Percentiles rank a stretch among this genome's conserved stretches.
phyloP scores from a whole-genome alignment of 2,329 filamentous ascomycete species.

The Fusarium luffae region DNA sequence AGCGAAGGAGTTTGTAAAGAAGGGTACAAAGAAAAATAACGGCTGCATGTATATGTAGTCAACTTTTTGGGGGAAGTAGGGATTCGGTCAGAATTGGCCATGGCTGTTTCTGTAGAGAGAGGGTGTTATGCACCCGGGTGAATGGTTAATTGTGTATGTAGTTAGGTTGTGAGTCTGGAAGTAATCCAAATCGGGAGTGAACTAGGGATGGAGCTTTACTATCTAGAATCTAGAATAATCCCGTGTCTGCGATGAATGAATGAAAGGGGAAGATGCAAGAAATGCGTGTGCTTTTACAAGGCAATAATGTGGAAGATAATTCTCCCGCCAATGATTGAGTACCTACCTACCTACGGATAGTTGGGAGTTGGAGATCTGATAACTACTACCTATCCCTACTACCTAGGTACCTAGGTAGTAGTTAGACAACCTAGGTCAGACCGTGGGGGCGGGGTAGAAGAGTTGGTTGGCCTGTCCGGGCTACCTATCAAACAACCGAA shows the following conservation, averaged over 20 bases:
- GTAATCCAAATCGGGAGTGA: neutral
- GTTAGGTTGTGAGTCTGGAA: neutral
- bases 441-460: slow-evolving; percentile 20
- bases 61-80: neutral
- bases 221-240: slow-evolving; percentile 34
- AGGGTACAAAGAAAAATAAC: slow-evolving; percentile 12
- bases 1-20: slow-evolving; percentile 38
- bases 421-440: neutral
- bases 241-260: slow-evolving; percentile 52
- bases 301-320: slow-evolving; percentile 3
- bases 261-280: slow-evolving; percentile 21
- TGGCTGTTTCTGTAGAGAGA: neutral
- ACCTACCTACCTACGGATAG: neutral
- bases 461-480: neutral
- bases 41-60: neutral
- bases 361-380: slow-evolving; percentile 24
- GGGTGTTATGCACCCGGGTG: neutral
- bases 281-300: slow-evolving; percentile 15
- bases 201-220: neutral
- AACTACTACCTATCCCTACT: neutral
- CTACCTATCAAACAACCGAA: neutral
- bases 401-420: neutral
- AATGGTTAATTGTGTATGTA: neutral
- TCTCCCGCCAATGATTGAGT: slow-evolving; percentile 1
- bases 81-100: neutral